These are phyloP conservation scores for Edaphochlamys debaryana DNA, from an alignment of 139 green algal genomes.

Conservation along the genomic window DNA sequence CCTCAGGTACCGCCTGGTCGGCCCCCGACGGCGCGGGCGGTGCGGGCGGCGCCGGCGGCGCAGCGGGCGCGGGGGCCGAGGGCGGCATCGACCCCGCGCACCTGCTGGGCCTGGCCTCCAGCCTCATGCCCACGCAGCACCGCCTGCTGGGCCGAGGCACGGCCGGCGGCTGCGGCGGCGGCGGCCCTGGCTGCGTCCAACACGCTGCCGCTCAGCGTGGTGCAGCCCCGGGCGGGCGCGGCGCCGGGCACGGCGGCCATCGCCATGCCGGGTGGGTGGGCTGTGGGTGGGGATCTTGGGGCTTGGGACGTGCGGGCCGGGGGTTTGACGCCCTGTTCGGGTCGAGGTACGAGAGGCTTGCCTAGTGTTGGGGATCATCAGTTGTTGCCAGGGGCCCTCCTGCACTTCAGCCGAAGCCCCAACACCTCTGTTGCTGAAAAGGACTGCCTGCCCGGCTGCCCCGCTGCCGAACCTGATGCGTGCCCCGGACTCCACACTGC, in stretches of 20 bases:
- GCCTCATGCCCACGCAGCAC: conserved; percentile 51
- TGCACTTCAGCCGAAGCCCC: no score
- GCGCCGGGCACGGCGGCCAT: no score
- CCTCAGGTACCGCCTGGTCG: conserved; percentile 17
- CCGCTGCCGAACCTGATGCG: no score
- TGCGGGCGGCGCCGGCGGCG: not conserved
- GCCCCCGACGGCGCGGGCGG: not conserved
- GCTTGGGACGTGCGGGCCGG: no score
- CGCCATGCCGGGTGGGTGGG: not conserved
- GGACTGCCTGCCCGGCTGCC: no score
- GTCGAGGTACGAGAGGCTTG: no score
- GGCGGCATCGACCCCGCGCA: not conserved
- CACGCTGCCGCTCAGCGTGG: conserved; percentile 13
- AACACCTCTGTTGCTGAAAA: no score
- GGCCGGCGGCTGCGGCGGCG: not conserved
- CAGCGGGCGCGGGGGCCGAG: not conserved
- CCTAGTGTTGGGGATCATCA: no score
- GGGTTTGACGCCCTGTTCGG: no score
- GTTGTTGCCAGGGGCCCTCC: no score
- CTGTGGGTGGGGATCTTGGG: not conserved
- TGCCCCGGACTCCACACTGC: no score
- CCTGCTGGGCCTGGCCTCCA: conserved; percentile 21
- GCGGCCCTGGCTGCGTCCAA: conserved; percentile 26
- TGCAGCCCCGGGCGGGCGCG: not conserved
- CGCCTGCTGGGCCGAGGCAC: conserved; percentile 41